Conservation (phyloP, 208 protist genomes). For the Phytomonas sp. region DNA sequence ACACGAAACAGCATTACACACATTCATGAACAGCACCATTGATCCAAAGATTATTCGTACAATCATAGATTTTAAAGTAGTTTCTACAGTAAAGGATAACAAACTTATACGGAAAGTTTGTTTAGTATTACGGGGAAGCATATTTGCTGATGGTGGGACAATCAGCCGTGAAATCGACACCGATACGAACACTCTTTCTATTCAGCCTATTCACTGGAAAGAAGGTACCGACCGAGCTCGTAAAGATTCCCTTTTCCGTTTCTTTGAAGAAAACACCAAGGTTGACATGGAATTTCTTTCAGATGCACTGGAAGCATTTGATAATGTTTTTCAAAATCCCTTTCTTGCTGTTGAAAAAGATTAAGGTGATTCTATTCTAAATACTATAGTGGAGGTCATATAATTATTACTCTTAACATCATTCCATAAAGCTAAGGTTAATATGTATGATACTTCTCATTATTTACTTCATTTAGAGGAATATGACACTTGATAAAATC, state of each 20-base stretch:
- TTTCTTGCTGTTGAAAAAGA: conserved; percentile 40
- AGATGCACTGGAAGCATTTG: conserved; percentile 43
- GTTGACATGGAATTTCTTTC: conserved; percentile 25
- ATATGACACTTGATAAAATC: neutral
- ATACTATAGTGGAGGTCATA: conserved; percentile 8
- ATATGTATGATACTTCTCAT: neutral
- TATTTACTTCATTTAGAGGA: conserved; percentile 1
- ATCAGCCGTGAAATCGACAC: conserved; percentile 48
- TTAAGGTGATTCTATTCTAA: conserved; percentile 9
- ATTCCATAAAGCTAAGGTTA: neutral
- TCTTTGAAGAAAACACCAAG: conserved; percentile 34
- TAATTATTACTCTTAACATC: conserved; percentile 1
- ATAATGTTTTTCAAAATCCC: conserved; percentile 68
- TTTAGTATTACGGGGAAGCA: conserved; percentile 49
- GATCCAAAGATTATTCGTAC: conserved; percentile 76
- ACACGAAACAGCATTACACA: conserved; percentile 26
- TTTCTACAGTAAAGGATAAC: conserved; percentile 24
- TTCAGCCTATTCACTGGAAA: conserved; percentile 69
- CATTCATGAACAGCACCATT: conserved; percentile 58
- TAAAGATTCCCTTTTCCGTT: conserved; percentile 64
- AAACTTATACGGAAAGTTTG: conserved; percentile 40
- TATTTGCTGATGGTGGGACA: conserved; percentile 59
- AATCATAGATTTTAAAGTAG: conserved; percentile 50
- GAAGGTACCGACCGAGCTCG: conserved; percentile 45
- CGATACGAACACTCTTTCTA: conserved; percentile 35